These are phyloP conservation scores for Juncus effusus DNA, from an alignment of 176 grass and related monocot species.

Conservation along the genomic window DNA sequence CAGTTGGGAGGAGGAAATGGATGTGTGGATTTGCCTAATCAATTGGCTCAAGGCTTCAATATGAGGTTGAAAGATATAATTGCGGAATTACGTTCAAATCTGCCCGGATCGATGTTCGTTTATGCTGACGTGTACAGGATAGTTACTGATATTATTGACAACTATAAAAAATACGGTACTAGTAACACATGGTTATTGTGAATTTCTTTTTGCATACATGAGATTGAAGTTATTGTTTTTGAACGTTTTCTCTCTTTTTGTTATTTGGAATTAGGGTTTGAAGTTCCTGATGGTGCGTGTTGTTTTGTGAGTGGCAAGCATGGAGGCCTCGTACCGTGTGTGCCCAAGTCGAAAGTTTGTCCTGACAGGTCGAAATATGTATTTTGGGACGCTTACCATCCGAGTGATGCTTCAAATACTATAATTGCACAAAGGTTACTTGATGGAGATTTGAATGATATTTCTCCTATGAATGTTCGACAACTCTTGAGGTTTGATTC, in stretches of 20 bases:
- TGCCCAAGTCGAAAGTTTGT: slow-evolving; percentile 48
- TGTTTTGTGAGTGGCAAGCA: slow-evolving; percentile 48
- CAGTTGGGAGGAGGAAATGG: slow-evolving; percentile 26
- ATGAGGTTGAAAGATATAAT: slow-evolving; percentile 45
- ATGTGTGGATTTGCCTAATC: slow-evolving; percentile 55
- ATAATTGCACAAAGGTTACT: slow-evolving; percentile 52
- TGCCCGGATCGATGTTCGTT: slow-evolving; percentile 52
- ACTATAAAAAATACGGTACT: slow-evolving; percentile 56
- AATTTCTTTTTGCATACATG: neutral
- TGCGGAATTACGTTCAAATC: slow-evolving; percentile 38
- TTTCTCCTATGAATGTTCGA: slow-evolving; percentile 59
- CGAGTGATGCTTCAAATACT: slow-evolving; percentile 58
- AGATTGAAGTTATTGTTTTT: neutral
- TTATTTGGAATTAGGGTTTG: slow-evolving; percentile 37
- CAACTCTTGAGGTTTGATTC: slow-evolving; percentile 21
- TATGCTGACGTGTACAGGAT: slow-evolving; percentile 74
- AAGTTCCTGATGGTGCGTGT: slow-evolving; percentile 69
- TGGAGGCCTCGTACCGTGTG: slow-evolving; percentile 67
- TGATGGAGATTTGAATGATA: slow-evolving; percentile 47
- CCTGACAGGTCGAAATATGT: slow-evolving; percentile 76
- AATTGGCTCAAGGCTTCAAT: slow-evolving; percentile 62
- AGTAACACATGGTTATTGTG: neutral
- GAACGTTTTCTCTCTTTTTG: neutral
- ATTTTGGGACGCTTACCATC: slow-evolving; percentile 88
- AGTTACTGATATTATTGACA: slow-evolving; percentile 49